These are phyloP conservation scores for Metschnikowia similis DNA, from an alignment of 805 yeast genomes.

Conservation along the genomic window DNA sequence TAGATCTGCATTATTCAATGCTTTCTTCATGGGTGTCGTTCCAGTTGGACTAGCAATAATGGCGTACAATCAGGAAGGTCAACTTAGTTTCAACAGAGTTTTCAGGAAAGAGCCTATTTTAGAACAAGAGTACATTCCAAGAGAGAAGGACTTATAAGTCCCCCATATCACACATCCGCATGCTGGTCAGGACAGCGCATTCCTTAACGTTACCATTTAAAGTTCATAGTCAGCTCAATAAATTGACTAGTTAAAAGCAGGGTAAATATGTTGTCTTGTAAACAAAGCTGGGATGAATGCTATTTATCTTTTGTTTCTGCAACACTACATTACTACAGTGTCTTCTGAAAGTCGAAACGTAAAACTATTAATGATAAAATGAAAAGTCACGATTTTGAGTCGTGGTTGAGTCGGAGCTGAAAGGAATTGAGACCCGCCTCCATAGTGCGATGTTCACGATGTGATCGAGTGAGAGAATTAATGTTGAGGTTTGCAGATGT, in stretches of 20 bases:
- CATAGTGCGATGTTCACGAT: slow-evolving; percentile 20
- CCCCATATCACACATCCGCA: neutral
- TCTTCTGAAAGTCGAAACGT: neutral
- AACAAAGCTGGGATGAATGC: neutral
- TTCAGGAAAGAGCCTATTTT: slow-evolving; percentile 36
- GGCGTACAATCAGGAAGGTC: slow-evolving; percentile 40
- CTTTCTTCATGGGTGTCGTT: slow-evolving; percentile 34
- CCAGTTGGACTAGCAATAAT: slow-evolving; percentile 34
- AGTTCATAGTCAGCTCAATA: neutral
- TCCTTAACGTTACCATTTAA: neutral
- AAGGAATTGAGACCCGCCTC: slow-evolving; percentile 29
- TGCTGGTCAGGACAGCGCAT: neutral
- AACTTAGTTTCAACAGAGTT: slow-evolving; percentile 25
- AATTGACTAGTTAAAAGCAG: neutral
- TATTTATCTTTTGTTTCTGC: neutral
- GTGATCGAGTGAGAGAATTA: slow-evolving; percentile 1
- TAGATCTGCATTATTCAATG: slow-evolving; percentile 32
- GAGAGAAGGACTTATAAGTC: slow-evolving; percentile 38
- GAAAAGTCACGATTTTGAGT: neutral
- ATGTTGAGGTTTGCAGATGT: slow-evolving; percentile 9
- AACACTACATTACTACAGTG: neutral
- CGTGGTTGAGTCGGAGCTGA: slow-evolving; percentile 15
- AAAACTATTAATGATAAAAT: neutral
- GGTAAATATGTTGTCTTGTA: neutral
- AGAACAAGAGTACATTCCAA: slow-evolving; percentile 38